Percentiles rank a stretch among this genome's conserved stretches.
phyloP scores from a whole-genome alignment of 768 basidiomycete genomes.

The Naganishia antarctica region DNA sequence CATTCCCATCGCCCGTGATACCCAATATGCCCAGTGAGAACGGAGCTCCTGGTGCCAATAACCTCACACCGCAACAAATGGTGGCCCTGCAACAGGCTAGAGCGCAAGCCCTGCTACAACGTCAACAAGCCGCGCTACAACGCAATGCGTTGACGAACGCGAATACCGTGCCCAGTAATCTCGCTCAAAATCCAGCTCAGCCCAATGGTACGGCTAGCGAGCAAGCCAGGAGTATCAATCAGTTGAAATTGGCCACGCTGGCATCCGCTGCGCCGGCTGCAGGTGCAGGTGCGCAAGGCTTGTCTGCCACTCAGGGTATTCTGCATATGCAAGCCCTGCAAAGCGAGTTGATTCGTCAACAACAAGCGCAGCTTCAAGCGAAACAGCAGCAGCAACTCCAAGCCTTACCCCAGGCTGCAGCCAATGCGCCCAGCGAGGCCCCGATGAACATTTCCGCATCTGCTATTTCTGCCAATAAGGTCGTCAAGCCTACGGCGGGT shows the following conservation, averaged over 20 bases:
- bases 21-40: background rate
- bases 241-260: slow-evolving; percentile 21
- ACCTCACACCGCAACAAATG: slow-evolving; percentile 19
- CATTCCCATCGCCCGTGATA: slow-evolving; percentile 11
- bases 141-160: background rate
- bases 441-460: too few relatives aligned
- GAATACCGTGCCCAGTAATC: slow-evolving; percentile 1
- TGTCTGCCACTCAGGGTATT: slow-evolving; percentile 17
- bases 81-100: slow-evolving; percentile 14
- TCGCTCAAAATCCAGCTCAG: background rate
- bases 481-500: background rate
- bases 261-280: slow-evolving; percentile 12
- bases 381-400: slow-evolving; percentile 10
- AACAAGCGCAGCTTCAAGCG: slow-evolving; percentile 17
- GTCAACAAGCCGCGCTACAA: background rate
- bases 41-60: slow-evolving; percentile 1
- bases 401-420: background rate
- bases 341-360: slow-evolving; percentile 25
- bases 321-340: slow-evolving; percentile 27
- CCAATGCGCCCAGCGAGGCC: background rate
- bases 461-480: background rate
- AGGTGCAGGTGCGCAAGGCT: background rate
- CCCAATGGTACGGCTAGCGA: background rate
- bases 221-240: slow-evolving; percentile 9
- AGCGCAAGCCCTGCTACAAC: slow-evolving; percentile 15